These are phyloP conservation scores for Hymenoscyphus occultus DNA, from an alignment of 2,329 filamentous ascomycete species.

Conservation along the genomic window DNA sequence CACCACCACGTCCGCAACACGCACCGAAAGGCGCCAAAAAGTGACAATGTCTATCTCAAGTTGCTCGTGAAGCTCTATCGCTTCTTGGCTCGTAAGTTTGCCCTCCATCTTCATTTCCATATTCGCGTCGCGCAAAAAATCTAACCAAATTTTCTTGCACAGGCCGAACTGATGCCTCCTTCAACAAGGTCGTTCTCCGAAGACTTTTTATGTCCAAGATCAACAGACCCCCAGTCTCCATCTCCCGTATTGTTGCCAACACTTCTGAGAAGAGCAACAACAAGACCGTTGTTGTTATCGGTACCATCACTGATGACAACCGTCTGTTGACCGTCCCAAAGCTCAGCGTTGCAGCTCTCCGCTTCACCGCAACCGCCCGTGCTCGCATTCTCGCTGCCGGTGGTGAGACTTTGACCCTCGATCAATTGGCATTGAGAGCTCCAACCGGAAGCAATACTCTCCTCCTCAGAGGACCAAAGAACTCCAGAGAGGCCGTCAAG, in stretches of 20 bases:
- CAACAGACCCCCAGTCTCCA: conserved; percentile 92
- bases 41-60: conserved; percentile 96
- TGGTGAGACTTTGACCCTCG: conserved; percentile 91
- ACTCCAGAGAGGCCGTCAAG: conserved; percentile 95
- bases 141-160: background rate
- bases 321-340: conserved; percentile 88
- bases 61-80: conserved; percentile 97
- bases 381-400: conserved; percentile 91
- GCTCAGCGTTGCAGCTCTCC: conserved; percentile 87
- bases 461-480: conserved; percentile 97
- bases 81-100: conserved; percentile 84
- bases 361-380: conserved; percentile 94
- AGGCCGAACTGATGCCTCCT: conserved; percentile 94
- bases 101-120: background rate
- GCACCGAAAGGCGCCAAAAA: conserved; percentile 95
- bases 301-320: conserved; percentile 97
- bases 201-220: conserved; percentile 98
- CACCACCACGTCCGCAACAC: conserved; percentile 66
- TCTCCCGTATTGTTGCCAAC: conserved; percentile 82
- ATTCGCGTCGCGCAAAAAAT: background rate
- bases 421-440: conserved; percentile 92
- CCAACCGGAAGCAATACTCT: conserved; percentile 97
- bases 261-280: conserved; percentile 61
- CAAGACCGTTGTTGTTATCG: conserved; percentile 91
- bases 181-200: conserved; percentile 98